These are phyloP conservation scores for Dimargaris xerosporica DNA, from an alignment of 192 early-diverging fungal genomes.

Conservation along the genomic window DNA sequence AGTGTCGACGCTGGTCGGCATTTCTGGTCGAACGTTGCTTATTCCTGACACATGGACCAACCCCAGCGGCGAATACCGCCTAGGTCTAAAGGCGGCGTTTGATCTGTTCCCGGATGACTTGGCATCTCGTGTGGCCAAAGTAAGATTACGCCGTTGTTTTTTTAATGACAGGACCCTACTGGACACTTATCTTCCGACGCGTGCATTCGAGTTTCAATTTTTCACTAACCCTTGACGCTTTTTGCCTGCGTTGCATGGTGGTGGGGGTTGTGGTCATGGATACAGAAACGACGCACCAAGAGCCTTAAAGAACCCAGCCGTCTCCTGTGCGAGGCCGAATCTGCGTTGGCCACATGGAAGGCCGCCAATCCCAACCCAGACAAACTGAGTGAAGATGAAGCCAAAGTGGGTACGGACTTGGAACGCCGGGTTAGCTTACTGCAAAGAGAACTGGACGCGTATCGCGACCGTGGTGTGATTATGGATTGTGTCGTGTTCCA, in stretches of 20 bases:
- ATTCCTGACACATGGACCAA: conserved; percentile 58
- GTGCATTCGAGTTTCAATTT: no score
- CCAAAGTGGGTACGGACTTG: conserved; percentile 32
- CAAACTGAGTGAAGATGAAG: conserved; percentile 27
- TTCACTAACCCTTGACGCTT: no score
- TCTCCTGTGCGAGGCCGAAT: conserved; percentile 21
- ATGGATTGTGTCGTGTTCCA: conserved; percentile 74
- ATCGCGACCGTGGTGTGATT: conserved; percentile 61
- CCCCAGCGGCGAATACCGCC: conserved; percentile 65
- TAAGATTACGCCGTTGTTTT: no score
- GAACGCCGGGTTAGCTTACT: conserved; percentile 50
- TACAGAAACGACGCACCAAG: neutral
- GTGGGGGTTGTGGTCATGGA: no score
- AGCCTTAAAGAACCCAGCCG: conserved; percentile 11
- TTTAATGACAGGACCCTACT: no score
- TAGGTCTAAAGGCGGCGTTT: conserved; percentile 64
- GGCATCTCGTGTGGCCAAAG: neutral
- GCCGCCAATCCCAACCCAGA: conserved; percentile 12
- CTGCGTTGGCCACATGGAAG: conserved; percentile 5
- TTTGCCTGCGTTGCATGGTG: no score
- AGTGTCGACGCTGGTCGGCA: conserved; percentile 37
- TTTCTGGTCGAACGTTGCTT: conserved; percentile 58
- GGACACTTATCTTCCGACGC: no score
- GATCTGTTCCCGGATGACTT: conserved; percentile 52
- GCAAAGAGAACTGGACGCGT: conserved; percentile 36